Evolutionary conservation across 345 rosid genomes (phyloP).

Genomic region (Clausena lansium): DNA sequence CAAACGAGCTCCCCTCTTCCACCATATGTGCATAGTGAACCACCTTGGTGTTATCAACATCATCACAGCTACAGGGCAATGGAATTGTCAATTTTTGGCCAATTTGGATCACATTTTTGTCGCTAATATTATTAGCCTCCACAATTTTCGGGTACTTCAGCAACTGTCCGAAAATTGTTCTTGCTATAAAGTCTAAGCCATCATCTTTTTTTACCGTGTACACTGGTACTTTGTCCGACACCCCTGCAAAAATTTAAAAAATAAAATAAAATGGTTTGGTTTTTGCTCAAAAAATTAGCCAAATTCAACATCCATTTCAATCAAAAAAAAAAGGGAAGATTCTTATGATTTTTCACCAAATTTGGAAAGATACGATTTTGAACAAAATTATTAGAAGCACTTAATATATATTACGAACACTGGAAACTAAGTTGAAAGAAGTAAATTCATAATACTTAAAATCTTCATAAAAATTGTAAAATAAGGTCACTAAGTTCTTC

Average conservation of each 20-base stretch:
- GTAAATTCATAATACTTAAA: too few relatives aligned
- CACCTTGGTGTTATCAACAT: constrained; percentile 20
- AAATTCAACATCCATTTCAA: background rate
- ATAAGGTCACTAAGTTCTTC: background rate
- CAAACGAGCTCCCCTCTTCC: constrained; percentile 26
- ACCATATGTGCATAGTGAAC: constrained; percentile 45
- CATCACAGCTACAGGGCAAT: constrained; percentile 47
- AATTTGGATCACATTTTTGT: constrained; percentile 5
- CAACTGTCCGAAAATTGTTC: constrained; percentile 23
- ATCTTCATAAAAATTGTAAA: too few relatives aligned
- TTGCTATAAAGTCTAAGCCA: constrained; percentile 27
- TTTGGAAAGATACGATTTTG: too few relatives aligned
- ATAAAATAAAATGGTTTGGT: too few relatives aligned
- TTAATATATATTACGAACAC: too few relatives aligned
- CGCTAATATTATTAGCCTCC: constrained; percentile 19
- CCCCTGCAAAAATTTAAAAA: constrained; percentile 9
- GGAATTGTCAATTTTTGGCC: constrained; percentile 40
- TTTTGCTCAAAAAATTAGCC: background rate
- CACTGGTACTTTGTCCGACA: constrained; percentile 18
- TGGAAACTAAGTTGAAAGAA: too few relatives aligned
- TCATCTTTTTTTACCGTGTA: constrained; percentile 37
- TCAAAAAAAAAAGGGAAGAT: background rate
- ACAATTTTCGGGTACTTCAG: constrained; percentile 20
- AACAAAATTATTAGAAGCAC: too few relatives aligned
- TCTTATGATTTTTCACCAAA: background rate